phyloP scores from a whole-genome alignment of 306 rosid genomes.

The Myrica gale region DNA sequence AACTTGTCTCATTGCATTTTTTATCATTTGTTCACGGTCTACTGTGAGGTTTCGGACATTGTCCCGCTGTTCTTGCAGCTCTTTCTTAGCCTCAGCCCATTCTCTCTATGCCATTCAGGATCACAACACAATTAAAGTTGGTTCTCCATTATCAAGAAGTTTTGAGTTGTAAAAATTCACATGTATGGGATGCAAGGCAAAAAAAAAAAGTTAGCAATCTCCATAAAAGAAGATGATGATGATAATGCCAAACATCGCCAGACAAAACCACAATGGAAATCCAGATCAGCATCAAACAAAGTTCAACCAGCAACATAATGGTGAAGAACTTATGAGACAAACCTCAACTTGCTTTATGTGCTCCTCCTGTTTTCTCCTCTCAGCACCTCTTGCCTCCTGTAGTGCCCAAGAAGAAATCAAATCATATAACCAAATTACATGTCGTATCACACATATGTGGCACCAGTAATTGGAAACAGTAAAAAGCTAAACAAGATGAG shows the following conservation, averaged over 20 bases:
- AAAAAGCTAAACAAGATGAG: constrained; percentile 16
- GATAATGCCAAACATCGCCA: not conserved
- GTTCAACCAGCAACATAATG: not conserved
- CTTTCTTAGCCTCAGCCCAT: constrained; percentile 94
- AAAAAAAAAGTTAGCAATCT: not conserved
- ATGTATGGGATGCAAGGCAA: not conserved
- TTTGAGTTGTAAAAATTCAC: not conserved
- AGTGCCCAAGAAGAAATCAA: constrained; percentile 21
- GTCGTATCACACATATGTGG: not conserved
- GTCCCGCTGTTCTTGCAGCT: constrained; percentile 74
- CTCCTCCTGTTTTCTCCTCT: constrained; percentile 82
- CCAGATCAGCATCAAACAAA: not conserved
- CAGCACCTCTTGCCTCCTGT: constrained; percentile 87
- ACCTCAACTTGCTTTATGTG: constrained; percentile 74
- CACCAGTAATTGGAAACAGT: not conserved
- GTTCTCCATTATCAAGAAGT: not conserved
- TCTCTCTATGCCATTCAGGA: constrained; percentile 55
- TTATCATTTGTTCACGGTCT: constrained; percentile 68
- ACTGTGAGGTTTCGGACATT: constrained; percentile 53
- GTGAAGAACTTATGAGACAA: constrained; percentile 18
- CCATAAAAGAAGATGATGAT: not conserved
- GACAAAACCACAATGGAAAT: not conserved
- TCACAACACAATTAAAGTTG: not conserved
- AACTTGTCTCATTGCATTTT: constrained; percentile 65
- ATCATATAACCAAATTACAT: constrained; percentile 1